Conservation (phyloP, 768 basidiomycete genomes). For the Stropharia rugosoannulata region DNA sequence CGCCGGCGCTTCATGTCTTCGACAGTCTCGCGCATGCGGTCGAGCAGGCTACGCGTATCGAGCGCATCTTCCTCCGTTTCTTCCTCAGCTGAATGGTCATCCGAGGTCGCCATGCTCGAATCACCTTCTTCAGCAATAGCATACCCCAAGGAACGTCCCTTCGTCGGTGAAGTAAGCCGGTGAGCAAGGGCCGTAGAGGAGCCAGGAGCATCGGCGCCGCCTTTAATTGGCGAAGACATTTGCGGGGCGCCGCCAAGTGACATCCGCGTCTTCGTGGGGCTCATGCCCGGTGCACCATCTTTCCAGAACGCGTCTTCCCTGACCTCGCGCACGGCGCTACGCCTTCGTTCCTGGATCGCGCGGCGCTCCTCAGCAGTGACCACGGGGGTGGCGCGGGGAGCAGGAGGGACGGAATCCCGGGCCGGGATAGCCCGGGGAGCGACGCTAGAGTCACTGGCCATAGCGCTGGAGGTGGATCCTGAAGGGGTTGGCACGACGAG, state of each 20-base stretch:
- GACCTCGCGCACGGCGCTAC: conserved; percentile 48
- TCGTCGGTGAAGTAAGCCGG: conserved; percentile 16
- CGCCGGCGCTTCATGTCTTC: conserved; percentile 46
- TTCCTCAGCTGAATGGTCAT: not conserved
- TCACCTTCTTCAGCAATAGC: conserved; percentile 14
- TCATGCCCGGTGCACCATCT: conserved; percentile 54
- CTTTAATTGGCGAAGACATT: conserved; percentile 17
- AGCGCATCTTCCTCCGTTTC: conserved; percentile 11
- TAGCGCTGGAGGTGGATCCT: not conserved
- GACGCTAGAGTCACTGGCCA: not conserved
- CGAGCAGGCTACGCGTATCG: conserved; percentile 30
- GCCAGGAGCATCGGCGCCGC: not conserved
- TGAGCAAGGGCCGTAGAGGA: not conserved
- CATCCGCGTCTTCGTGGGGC: conserved; percentile 23
- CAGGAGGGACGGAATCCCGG: conserved; percentile 8
- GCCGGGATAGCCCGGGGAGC: not conserved
- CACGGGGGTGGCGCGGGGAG: conserved; percentile 17
- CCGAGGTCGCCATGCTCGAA: not conserved
- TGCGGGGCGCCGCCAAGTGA: conserved; percentile 5
- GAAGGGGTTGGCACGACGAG: conserved; percentile 21
- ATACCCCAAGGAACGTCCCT: conserved; percentile 13
- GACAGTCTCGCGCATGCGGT: conserved; percentile 49
- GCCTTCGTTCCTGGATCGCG: conserved; percentile 63
- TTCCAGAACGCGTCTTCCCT: conserved; percentile 47
- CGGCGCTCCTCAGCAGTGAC: conserved; percentile 48